Evolutionary conservation across 2,329 filamentous ascomycete species (phyloP).

Genomic region (Trichoderma sp.): DNA sequence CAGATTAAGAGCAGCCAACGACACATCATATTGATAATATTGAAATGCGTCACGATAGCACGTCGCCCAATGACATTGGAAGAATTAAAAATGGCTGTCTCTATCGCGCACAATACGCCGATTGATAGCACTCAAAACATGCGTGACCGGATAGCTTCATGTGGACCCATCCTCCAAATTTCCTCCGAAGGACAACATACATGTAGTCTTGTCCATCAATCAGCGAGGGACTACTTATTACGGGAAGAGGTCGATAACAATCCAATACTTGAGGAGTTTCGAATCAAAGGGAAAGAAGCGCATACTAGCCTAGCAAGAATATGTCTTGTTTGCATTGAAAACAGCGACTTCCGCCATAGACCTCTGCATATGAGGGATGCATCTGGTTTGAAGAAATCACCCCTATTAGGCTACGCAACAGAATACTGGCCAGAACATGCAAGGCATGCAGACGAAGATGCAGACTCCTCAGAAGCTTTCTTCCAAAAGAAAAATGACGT

Average conservation of each 20-base stretch:
- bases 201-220: not conserved
- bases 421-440: not conserved
- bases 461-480: not conserved
- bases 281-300: not conserved
- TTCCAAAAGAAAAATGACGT: not conserved
- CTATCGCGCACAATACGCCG: not conserved
- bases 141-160: not conserved
- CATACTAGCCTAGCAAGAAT: not conserved
- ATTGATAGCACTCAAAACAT: not conserved
- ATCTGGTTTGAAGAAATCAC: not conserved
- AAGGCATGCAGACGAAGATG: not conserved
- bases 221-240: not conserved
- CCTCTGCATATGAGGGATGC: not conserved
- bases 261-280: not conserved
- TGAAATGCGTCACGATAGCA: not conserved
- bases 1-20: not conserved
- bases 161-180: not conserved
- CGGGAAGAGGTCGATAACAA: not conserved
- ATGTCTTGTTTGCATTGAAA: not conserved
- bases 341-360: not conserved
- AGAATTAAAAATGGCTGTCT: not conserved
- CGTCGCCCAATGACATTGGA: not conserved
- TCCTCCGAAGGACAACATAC: too few relatives aligned
- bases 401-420: not conserved
- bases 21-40: not conserved